Conservation (phyloP, 805 yeast genomes). For the Maudiozyma turicensis region DNA sequence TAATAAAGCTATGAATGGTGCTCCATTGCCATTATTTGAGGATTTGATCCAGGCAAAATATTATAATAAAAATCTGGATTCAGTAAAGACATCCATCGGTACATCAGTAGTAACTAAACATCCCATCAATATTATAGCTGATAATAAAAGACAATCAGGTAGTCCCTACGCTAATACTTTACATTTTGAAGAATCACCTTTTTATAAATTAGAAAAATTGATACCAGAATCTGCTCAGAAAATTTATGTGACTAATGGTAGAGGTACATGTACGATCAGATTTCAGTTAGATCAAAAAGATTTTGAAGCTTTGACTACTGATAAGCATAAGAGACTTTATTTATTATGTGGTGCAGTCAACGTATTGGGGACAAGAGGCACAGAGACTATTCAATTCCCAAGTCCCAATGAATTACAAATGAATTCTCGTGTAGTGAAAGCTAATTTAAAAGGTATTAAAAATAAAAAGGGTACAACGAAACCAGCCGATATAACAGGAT, state of each 20-base stretch:
- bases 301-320: constrained; percentile 26
- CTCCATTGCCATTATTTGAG: not conserved
- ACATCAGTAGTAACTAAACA: not conserved
- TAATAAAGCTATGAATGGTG: not conserved
- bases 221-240: constrained; percentile 41
- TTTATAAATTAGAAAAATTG: constrained; percentile 40
- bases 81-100: not conserved
- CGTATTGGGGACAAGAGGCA: constrained; percentile 34
- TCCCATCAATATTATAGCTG: not conserved
- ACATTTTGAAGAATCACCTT: constrained; percentile 45
- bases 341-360: constrained; percentile 44
- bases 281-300: constrained; percentile 40
- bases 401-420: constrained; percentile 56
- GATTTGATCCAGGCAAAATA: not conserved
- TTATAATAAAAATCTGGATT: not conserved
- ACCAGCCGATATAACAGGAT: constrained; percentile 69
- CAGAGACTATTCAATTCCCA: constrained; percentile 59
- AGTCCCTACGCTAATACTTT: constrained; percentile 3
- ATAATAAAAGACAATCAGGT: not conserved
- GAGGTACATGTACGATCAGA: constrained; percentile 36
- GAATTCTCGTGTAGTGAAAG: constrained; percentile 42
- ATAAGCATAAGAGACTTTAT: constrained; percentile 33
- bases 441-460: constrained; percentile 63
- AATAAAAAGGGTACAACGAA: constrained; percentile 67
- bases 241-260: constrained; percentile 28